Conservation (phyloP, 164 flowering plant genomes). For the Nymphaea thermarum region DNA sequence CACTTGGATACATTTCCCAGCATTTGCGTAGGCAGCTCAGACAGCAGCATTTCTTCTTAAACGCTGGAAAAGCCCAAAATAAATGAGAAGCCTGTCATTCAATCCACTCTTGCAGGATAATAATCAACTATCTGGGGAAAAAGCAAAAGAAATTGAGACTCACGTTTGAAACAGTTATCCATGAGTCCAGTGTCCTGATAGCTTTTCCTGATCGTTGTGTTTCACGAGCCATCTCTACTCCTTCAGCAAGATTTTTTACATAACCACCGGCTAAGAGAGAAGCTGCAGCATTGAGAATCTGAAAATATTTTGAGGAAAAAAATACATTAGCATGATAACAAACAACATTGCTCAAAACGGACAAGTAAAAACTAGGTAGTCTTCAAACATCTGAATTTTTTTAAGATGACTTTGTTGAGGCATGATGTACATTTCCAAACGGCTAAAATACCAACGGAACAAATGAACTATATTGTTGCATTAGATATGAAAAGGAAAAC, state of each 20-base stretch:
- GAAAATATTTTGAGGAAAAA: constrained; percentile 1
- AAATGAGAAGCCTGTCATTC: not conserved
- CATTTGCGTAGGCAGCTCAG: not conserved
- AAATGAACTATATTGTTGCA: too few species aligned
- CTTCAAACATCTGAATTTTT: too few species aligned
- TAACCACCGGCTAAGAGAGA: constrained; percentile 60
- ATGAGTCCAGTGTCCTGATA: constrained; percentile 41
- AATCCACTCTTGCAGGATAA: not conserved
- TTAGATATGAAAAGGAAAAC: too few species aligned
- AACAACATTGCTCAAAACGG: too few species aligned
- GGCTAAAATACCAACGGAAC: too few species aligned
- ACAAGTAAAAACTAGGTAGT: too few species aligned
- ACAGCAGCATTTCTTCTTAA: not conserved
- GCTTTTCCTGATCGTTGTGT: constrained; percentile 69
- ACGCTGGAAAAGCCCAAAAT: not conserved
- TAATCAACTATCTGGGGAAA: not conserved
- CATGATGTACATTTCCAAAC: too few species aligned
- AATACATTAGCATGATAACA: too few species aligned
- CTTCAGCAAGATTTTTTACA: constrained; percentile 46
- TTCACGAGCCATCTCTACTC: constrained; percentile 64
- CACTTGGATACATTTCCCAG: not conserved
- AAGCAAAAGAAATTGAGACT: constrained; percentile 10
- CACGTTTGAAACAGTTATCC: constrained; percentile 49
- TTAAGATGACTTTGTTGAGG: too few species aligned
- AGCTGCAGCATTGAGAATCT: constrained; percentile 85